These are phyloP conservation scores for Neoconidiobolus thromboides DNA, from an alignment of 371 early-diverging fungal species.

Conservation along the genomic window DNA sequence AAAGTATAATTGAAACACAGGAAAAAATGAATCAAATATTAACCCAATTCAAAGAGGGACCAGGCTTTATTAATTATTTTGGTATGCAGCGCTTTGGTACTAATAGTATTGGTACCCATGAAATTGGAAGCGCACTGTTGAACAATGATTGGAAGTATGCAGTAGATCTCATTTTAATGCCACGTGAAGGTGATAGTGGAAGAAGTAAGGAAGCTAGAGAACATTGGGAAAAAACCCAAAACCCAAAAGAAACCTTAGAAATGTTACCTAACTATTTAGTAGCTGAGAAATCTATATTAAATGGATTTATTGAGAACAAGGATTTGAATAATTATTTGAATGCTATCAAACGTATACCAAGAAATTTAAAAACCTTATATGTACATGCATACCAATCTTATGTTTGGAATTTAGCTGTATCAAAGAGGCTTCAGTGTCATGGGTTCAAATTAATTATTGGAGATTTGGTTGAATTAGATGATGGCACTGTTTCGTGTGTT, in stretches of 20 bases:
- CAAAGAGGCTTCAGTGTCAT: conserved; percentile 47
- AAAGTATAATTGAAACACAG: too few species aligned
- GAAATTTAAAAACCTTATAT: conserved; percentile 80
- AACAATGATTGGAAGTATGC: conserved; percentile 54
- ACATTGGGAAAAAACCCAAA: conserved; percentile 40
- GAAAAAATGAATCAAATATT: too few species aligned
- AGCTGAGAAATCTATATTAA: conserved; percentile 35
- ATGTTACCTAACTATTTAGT: conserved; percentile 44
- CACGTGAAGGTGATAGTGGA: conserved; percentile 42
- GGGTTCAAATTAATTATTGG: conserved; percentile 63
- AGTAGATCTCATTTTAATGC: conserved; percentile 55
- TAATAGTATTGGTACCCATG: conserved; percentile 59
- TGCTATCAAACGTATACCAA: conserved; percentile 58
- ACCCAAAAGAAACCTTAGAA: conserved; percentile 35
- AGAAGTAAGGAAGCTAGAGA: conserved; percentile 40
- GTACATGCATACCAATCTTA: conserved; percentile 94
- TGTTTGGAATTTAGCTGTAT: conserved; percentile 83
- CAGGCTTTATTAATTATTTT: conserved; percentile 91
- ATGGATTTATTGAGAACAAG: conserved; percentile 20
- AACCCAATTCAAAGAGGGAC: conserved; percentile 19
- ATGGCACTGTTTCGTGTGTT: neutral
- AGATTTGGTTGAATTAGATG: conserved; percentile 48
- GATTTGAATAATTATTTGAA: conserved; percentile 24
- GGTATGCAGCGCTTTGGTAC: conserved; percentile 98
- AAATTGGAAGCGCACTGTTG: conserved; percentile 66